phyloP scores from a whole-genome alignment of 2,329 filamentous ascomycete genomes.

The Cladophialophora immunda region DNA sequence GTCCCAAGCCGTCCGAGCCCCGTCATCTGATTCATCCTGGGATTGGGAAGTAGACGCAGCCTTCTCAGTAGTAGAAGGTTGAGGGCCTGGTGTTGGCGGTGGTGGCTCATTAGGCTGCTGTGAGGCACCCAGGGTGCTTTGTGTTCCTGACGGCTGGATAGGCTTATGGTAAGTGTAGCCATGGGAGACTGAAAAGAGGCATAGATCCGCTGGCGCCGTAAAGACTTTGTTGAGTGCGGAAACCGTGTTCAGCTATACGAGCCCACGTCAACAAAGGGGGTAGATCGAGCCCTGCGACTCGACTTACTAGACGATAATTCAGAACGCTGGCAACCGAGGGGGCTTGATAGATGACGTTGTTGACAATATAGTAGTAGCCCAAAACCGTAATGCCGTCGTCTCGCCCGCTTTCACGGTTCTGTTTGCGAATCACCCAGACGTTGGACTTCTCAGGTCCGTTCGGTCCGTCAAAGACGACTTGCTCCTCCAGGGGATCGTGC shows the following conservation, averaged over 20 bases:
- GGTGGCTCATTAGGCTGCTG: constrained; percentile 60
- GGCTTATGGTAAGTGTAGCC: constrained; percentile 68
- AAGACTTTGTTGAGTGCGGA: constrained; percentile 65
- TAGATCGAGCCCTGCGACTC: not conserved
- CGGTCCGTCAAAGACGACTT: constrained; percentile 50
- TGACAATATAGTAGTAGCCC: constrained; percentile 69
- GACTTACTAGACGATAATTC: constrained; percentile 61
- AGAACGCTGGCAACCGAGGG: constrained; percentile 68
- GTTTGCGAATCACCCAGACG: constrained; percentile 70
- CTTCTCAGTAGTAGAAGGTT: constrained; percentile 28
- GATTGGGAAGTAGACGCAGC: constrained; percentile 14
- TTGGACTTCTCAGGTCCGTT: constrained; percentile 55
- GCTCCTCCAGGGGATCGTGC: constrained; percentile 63
- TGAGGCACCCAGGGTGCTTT: constrained; percentile 45
- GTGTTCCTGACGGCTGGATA: constrained; percentile 39
- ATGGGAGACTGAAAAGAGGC: constrained; percentile 65
- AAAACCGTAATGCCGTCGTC: constrained; percentile 62
- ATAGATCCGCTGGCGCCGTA: constrained; percentile 61
- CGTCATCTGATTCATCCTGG: constrained; percentile 40
- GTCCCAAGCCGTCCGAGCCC: constrained; percentile 52
- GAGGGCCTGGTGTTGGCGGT: constrained; percentile 54
- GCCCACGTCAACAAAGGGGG: constrained; percentile 7
- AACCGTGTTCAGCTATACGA: constrained; percentile 61
- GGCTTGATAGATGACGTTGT: constrained; percentile 68
- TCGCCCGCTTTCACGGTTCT: constrained; percentile 55